Evolutionary conservation across 148 eudicot genomes (phyloP).

Genomic region (Persicaria maculosa): DNA sequence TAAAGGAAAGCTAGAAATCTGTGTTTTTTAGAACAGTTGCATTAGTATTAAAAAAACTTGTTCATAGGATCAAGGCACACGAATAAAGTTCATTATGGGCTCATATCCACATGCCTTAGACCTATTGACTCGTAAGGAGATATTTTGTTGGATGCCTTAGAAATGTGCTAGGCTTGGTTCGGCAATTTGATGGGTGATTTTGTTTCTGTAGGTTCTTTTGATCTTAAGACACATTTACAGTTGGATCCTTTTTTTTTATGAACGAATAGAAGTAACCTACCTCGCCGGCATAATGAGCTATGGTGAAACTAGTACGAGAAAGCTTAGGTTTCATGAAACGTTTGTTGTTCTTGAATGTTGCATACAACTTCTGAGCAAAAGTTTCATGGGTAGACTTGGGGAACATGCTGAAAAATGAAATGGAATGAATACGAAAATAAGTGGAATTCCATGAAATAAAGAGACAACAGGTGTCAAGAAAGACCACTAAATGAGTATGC

Average conservation of each 20-base stretch:
- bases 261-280: slow-evolving; percentile 25
- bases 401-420: slow-evolving; percentile 70
- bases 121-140: too few species aligned
- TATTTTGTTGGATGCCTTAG: too few species aligned
- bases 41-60: too few species aligned
- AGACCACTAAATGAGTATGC: slow-evolving; percentile 12
- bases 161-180: too few species aligned
- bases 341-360: slow-evolving; percentile 72
- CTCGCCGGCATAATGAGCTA: slow-evolving; percentile 96
- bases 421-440: neutral
- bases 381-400: slow-evolving; percentile 99
- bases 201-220: too few species aligned
- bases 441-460: neutral
- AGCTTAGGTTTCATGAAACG: slow-evolving; percentile 96
- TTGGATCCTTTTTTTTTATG: neutral
- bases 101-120: too few species aligned
- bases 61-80: too few species aligned
- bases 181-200: too few species aligned
- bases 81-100: too few species aligned
- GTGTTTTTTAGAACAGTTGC: too few species aligned
- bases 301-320: slow-evolving; percentile 94
- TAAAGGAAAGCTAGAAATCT: too few species aligned
- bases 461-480: neutral
- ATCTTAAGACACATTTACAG: too few species aligned
- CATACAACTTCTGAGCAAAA: slow-evolving; percentile 96